Evolutionary conservation across 805 yeast genomes (phyloP), one percentile per base, ranked within the genome.

Genomic region (Debaryomyces hansenii): DNA sequence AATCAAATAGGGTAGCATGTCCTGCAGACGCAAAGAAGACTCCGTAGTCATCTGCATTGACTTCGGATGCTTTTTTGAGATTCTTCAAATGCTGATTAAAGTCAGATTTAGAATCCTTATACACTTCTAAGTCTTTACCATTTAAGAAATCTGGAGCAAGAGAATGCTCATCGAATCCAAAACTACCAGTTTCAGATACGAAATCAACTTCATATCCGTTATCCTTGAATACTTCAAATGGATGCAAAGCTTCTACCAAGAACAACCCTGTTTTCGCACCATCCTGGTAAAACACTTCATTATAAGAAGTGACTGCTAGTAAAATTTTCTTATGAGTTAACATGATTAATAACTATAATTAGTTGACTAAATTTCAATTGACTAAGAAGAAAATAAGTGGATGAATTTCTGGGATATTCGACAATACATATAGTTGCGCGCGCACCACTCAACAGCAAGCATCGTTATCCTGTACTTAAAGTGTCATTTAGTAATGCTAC

Each of bases 11-110:
- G 27, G 83, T 66, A 24, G 77, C 86, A 55, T 83, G 87, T 32
- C 87, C 87, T 42, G 79, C 86, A 37, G 84, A 74, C 34, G 82
- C 83, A 52, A 65, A 79, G 56, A 81, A 72, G 49, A 80, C 67
- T 36, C 69, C 69, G 61, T 69, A 82, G 34, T 77, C 78, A 15
- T 59, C 55, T 9, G 82, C 58, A 45, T 76, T 56, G 34, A 79
- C 59, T 18, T 74, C 80, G n/a, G 70, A 50, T 7, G 82, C 74
- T 48, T 67, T 71, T 64, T 74, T 74, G 53, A 74, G 56, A 16
- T 59, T 53, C 36, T 60, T 56, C 32, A 78, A 49, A 12, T 64
- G 70, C 40, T 60, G 51, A 55, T 62, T 63, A 57, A 77, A 69
- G 2, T 60, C 69, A 16, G 74, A 63, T 24, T 52, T 41, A 20